Base-by-base conservation (phyloP, 345 rosid species). In the Sapria himalayana region DNA sequence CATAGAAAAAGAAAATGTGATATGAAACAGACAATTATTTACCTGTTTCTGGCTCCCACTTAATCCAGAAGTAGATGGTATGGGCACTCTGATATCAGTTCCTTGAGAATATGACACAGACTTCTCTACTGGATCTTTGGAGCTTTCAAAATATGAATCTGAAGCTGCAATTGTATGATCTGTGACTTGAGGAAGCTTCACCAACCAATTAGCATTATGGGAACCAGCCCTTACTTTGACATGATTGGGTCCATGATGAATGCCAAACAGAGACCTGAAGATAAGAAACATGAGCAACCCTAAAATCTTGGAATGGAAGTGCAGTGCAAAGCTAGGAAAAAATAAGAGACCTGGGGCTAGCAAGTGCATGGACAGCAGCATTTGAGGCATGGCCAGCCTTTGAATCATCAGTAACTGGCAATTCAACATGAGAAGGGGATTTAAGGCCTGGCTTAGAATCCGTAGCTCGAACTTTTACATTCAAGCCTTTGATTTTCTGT, bases 401-500 rank as follows among this genome's bases (percentile, higher is more conserved):
- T 31, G 62, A n/a, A n/a, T n/a, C 39, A 48, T 60, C 50, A 25
- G 50, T 41, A 42, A 41, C 55, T 43, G 60, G 67, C n/a, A 53
- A 33, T 46, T n/a, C n/a, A n/a, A n/a, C n/a, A n/a, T n/a, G n/a
- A 33, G 58, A 50, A 43, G 42, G 46, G 42, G 63, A 51, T 33
- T 59, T 38, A 46, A 45, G 49, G 49, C 69, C 85, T 45, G 48
- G 56, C 33, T 61, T 54, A 39, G 59, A 72, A 59, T 69, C 91
- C 46, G 62, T 54, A 34, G 64, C 71, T 31, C 85, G 74, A 3
- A 69, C 64, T 68, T 75, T 91, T 4, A 76, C 76, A 64, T 84
- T 91, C 55, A 91, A 56, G 46, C 81, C 71, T 64, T 91, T 81
- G 43, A 91, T 77, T 66, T 91, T 80, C 72, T 70, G 74, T 50